Evolutionary conservation across 176 grass and related monocot genomes (phyloP).

Genomic region (Cocos nucifera): DNA sequence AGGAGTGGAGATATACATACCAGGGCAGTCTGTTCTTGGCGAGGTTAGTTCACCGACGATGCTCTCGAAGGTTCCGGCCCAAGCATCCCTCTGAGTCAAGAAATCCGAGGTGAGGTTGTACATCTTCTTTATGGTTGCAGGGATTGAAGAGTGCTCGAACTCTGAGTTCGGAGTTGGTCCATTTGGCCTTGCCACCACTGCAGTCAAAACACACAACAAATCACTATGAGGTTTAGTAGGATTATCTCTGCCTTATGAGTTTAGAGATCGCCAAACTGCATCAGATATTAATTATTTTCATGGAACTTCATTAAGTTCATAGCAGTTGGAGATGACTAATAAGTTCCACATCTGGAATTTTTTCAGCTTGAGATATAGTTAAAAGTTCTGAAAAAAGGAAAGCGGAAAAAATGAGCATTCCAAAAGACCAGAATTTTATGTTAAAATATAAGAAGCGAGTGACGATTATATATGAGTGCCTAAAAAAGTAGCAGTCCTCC

Average conservation of each 20-base stretch:
- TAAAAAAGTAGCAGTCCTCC: too few species aligned
- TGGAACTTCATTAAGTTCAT: not conserved
- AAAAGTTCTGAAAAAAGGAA: not conserved
- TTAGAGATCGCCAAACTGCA: too few species aligned
- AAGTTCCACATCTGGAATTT: too few species aligned
- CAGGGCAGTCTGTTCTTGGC: slow-evolving; percentile 10
- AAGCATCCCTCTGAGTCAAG: slow-evolving; percentile 14
- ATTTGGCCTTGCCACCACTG: not conserved
- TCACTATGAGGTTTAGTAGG: not conserved
- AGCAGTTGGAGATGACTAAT: too few species aligned
- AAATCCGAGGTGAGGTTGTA: slow-evolving; percentile 15
- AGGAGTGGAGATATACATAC: not conserved
- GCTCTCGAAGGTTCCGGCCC: slow-evolving; percentile 4
- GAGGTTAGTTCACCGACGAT: not conserved
- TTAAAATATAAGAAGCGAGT: too few species aligned
- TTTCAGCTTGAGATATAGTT: not conserved
- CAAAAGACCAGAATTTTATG: too few species aligned
- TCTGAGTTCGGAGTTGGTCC: slow-evolving; percentile 8
- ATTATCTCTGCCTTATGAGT: too few species aligned
- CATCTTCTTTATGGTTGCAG: slow-evolving; percentile 10
- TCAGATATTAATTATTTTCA: too few species aligned
- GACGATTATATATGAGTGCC: too few species aligned
- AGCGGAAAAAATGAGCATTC: too few species aligned
- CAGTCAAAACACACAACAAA: not conserved
- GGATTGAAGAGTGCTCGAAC: slow-evolving; percentile 13